Conservation (phyloP, 2,329 filamentous ascomycete species). For the Talaromyces sp. region DNA sequence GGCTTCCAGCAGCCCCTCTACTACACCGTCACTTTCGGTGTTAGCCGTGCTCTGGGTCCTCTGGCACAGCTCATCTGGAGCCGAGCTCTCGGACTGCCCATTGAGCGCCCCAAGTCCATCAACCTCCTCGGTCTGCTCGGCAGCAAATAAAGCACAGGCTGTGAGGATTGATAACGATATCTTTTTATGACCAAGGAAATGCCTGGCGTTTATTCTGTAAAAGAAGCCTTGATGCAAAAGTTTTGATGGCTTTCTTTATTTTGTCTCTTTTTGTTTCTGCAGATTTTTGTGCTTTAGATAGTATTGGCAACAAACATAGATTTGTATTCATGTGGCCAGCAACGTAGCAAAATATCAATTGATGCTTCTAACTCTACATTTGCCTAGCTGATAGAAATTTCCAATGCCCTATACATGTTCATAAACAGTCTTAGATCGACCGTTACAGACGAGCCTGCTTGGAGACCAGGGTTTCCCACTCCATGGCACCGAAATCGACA, state of each 20-base stretch:
- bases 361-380: not conserved
- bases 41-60: constrained; percentile 70
- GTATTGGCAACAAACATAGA: not conserved
- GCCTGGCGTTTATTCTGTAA: not conserved
- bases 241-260: not conserved
- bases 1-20: constrained; percentile 96
- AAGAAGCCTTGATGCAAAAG: constrained; percentile 2
- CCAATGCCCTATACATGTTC: not conserved
- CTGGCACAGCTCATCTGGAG: constrained; percentile 96
- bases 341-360: not conserved
- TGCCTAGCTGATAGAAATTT: not conserved
- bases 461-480: constrained; percentile 53
- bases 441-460: constrained; percentile 43
- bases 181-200: not conserved
- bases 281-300: not conserved
- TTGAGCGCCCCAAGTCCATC: constrained; percentile 97
- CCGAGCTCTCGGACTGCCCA: constrained; percentile 84
- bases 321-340: not conserved
- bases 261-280: not conserved
- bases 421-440: not conserved
- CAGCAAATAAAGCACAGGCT: constrained; percentile 39
- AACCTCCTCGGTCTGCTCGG: constrained; percentile 75
- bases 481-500: constrained; percentile 51
- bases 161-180: not conserved
- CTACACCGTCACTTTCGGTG: constrained; percentile 70